Conservation (phyloP, 129 eudicot genomes). For the Ambrosia trifida region DNA sequence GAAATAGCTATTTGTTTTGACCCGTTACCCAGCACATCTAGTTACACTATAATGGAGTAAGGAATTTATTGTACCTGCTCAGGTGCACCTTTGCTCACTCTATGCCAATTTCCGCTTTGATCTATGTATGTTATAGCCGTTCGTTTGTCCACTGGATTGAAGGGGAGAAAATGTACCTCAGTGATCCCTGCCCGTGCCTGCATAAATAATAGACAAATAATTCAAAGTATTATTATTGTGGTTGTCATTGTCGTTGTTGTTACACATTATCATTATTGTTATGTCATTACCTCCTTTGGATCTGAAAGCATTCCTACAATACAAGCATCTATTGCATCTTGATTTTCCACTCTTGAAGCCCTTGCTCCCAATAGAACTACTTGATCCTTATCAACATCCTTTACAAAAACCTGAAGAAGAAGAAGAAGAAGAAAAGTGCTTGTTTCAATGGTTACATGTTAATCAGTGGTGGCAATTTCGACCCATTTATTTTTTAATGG, state of each 20-base stretch:
- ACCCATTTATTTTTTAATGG: background rate
- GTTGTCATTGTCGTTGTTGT: background rate
- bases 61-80: conserved; percentile 58
- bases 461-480: background rate
- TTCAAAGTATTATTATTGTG: background rate
- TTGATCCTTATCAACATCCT: conserved; percentile 55
- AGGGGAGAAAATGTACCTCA: conserved; percentile 85
- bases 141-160: conserved; percentile 84
- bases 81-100: conserved; percentile 94
- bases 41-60: background rate
- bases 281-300: conserved; percentile 61
- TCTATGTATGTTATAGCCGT: conserved; percentile 84
- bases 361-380: conserved; percentile 70
- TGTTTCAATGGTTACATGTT: background rate
- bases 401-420: conserved; percentile 47
- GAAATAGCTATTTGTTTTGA: background rate
- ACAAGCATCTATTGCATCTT: conserved; percentile 92
- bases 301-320: conserved; percentile 82
- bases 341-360: conserved; percentile 91
- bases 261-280: background rate
- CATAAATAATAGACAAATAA: background rate
- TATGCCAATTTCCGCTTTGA: conserved; percentile 61
- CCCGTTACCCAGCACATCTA: background rate
- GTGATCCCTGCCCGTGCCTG: conserved; percentile 90
- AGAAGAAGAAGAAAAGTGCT: background rate